A percentile compares a stretch with the other conserved stretches of the same genome.
Conservation (phyloP, 192 early-diverging fungal genomes). For the Coemansia sp. region DNA sequence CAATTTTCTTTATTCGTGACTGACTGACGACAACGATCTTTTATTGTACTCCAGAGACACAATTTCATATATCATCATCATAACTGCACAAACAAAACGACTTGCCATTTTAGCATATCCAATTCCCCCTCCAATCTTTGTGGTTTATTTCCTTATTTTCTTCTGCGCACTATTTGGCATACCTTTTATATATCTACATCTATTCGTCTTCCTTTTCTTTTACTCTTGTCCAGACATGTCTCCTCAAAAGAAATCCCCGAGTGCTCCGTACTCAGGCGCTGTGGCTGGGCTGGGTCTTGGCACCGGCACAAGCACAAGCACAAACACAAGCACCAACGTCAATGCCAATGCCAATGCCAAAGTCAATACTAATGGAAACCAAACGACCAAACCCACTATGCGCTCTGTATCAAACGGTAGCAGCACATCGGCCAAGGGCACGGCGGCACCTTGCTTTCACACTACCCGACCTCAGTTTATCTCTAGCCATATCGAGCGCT, state of each 20-base stretch:
- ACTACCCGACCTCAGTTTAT: conserved; percentile 53
- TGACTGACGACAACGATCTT: not conserved
- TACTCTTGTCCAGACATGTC: conserved; percentile 26
- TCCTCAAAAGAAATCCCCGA: conserved; percentile 16
- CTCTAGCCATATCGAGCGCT: conserved; percentile 52
- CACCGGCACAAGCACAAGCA: too few relatives aligned
- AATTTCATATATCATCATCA: not conserved
- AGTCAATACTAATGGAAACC: conserved; percentile 1
- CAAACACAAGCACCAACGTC: not conserved
- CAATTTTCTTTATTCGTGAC: not conserved
- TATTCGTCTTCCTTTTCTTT: not conserved
- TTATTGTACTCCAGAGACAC: not conserved
- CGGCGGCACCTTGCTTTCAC: conserved; percentile 49
- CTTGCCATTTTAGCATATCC: too few relatives aligned
- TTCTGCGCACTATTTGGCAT: not conserved
- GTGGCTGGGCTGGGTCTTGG: conserved; percentile 25
- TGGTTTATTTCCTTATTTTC: not conserved
- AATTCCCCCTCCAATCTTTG: not conserved
- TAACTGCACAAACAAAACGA: too few relatives aligned
- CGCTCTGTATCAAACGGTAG: conserved; percentile 50
- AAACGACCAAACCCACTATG: conserved; percentile 2
- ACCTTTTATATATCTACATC: not conserved
- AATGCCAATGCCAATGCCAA: conserved; percentile 4
- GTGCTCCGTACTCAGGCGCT: conserved; percentile 23
- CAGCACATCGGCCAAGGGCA: conserved; percentile 29